phyloP scores from a whole-genome alignment of 2,329 filamentous ascomycete species.

The Claviceps fusiformis region DNA sequence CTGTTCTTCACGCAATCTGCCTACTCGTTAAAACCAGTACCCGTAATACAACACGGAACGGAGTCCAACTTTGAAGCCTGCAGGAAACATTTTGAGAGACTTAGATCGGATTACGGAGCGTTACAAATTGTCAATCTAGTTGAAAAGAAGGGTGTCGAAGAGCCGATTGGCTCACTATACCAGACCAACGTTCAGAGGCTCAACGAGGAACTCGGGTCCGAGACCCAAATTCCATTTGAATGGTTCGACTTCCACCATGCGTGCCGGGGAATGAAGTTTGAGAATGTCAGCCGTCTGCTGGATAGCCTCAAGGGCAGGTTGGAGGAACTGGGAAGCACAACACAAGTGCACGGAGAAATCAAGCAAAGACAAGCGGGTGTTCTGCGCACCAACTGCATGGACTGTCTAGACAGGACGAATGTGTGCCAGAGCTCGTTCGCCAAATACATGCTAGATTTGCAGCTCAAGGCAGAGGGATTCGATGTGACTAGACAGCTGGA shows the following conservation, averaged over 20 bases:
- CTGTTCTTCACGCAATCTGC: slow-evolving; percentile 91
- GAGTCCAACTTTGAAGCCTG: slow-evolving; percentile 70
- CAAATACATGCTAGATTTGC: slow-evolving; percentile 65
- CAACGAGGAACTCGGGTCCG: slow-evolving; percentile 46
- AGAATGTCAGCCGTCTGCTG: slow-evolving; percentile 76
- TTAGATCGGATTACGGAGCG: slow-evolving; percentile 57
- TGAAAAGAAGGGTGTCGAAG: slow-evolving; percentile 76
- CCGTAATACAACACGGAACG: slow-evolving; percentile 66
- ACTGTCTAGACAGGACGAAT: slow-evolving; percentile 91
- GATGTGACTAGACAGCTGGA: slow-evolving; percentile 63
- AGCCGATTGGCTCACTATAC: slow-evolving; percentile 65
- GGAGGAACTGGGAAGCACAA: slow-evolving; percentile 57
- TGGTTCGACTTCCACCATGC: slow-evolving; percentile 97
- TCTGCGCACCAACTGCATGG: slow-evolving; percentile 96
- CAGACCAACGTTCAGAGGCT: slow-evolving; percentile 52
- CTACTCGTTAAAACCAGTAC: slow-evolving; percentile 81
- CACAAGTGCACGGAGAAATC: slow-evolving; percentile 33
- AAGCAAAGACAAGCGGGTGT: slow-evolving; percentile 53
- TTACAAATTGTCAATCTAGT: slow-evolving; percentile 75
- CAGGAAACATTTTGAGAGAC: slow-evolving; percentile 60
- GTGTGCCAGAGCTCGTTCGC: slow-evolving; percentile 89
- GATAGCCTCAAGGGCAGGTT: slow-evolving; percentile 55
- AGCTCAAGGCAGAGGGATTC: slow-evolving; percentile 64
- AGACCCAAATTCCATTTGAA: slow-evolving; percentile 45
- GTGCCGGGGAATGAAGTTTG: slow-evolving; percentile 94